phyloP scores from a whole-genome alignment of 805 yeast species.

The Grigorovia yakushimaensis region DNA sequence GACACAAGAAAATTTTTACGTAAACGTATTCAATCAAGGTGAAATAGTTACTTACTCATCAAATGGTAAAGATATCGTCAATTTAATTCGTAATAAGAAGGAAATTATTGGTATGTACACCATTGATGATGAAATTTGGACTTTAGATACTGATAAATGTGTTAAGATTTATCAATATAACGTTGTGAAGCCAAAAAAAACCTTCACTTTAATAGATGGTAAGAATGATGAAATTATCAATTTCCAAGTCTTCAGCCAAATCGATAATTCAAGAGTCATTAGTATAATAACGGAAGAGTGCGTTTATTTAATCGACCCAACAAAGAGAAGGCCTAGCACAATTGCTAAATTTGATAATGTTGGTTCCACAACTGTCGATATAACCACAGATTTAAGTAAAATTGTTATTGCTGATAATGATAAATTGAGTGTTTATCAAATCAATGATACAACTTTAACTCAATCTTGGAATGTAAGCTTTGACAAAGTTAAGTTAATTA shows the following conservation, averaged over 20 bases:
- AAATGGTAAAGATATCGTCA: slow-evolving; percentile 28
- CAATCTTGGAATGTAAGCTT: slow-evolving; percentile 18
- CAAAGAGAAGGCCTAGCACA: slow-evolving; percentile 27
- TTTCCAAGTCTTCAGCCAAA: slow-evolving; percentile 18
- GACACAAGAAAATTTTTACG: slow-evolving; percentile 19
- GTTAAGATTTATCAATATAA: slow-evolving; percentile 27
- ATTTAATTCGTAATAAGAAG: slow-evolving; percentile 28
- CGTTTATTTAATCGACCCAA: slow-evolving; percentile 58
- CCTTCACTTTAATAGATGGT: slow-evolving; percentile 28
- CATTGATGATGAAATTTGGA: slow-evolving; percentile 28
- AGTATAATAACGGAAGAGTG: slow-evolving; percentile 29
- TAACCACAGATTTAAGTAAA: slow-evolving; percentile 15
- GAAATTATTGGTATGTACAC: slow-evolving; percentile 32
- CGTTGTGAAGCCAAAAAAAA: slow-evolving; percentile 27
- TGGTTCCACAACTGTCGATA: slow-evolving; percentile 12
- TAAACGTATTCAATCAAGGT: slow-evolving; percentile 24
- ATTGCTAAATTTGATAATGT: slow-evolving; percentile 15
- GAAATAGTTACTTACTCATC: slow-evolving; percentile 26
- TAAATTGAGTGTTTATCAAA: slow-evolving; percentile 12
- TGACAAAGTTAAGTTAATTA: slow-evolving; percentile 10
- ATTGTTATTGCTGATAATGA: slow-evolving; percentile 16
- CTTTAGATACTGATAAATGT: slow-evolving; percentile 23
- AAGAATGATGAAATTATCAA: slow-evolving; percentile 23
- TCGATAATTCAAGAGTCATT: slow-evolving; percentile 16
- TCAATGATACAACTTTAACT: slow-evolving; percentile 9